Base-by-base conservation (phyloP, 768 basidiomycete genomes). In the Hypholoma sublateritium region DNA sequence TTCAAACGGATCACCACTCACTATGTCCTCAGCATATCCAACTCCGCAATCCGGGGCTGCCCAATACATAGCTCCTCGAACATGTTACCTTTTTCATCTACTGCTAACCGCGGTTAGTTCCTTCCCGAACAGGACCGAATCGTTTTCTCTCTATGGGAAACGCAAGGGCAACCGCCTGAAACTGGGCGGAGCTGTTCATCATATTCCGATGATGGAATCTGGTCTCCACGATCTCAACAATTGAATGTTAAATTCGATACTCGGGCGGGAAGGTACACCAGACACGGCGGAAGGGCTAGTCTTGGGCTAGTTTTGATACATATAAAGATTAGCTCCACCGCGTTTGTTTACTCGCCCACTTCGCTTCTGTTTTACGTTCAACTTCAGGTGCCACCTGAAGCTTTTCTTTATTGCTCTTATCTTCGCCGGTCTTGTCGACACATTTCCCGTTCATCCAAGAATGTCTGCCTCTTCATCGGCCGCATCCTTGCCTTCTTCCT, bases 391-490 rank as follows among this genome's bases (percentile, higher is more conserved):
- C 47, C 43, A 21, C 45, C 53, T 47, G n/a, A n/a, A n/a, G 25
- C 34, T 24, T 39, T 36, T 45, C 19, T 36, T 44, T 17, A 46
- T 54, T 56, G 48, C 46, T 51, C 42, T 24, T 50, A 39, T 24
- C 35, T 35, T 51, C 46, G 43, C 43, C 59, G 48, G 55, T 59
- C 39, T 45, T 57, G 22, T 22, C 52, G 37, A 50, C 17, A 14
- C 34, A 42, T 32, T 45, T 45, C 19, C 43, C 53, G 13, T 16
- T 49, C 43, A 37, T 50, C 44, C 22, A 47, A 56, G 50, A 41
- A 59, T 58, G 53, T 43, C 54, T 54, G 50, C 47, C 50, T 53
- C 50, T 53, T 50, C 47, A 36, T 50, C 56, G 41, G 39, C 61
- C 32, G 43, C 57, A 42, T 57, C 54, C 50, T 53, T 57, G 35